A percentile compares a stretch with the other conserved stretches of the same genome.
Conservation (phyloP, 495 filamentous ascomycete genomes). For the Neurospora tetrasperma region DNA sequence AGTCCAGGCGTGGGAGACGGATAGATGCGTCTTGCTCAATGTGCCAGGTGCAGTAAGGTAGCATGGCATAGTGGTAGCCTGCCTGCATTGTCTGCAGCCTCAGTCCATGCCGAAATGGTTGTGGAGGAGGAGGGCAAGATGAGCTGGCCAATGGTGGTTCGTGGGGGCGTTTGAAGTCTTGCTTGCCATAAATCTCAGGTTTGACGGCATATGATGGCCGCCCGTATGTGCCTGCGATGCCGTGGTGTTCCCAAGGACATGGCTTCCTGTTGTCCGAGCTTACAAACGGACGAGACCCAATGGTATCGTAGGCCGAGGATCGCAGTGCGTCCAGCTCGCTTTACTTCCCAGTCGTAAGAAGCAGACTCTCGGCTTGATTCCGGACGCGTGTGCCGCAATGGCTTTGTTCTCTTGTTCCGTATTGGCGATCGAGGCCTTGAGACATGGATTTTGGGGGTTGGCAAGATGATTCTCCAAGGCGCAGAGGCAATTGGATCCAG, state of each 20-base stretch:
- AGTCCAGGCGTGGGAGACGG: neutral
- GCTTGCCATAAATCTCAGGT: slow-evolving; percentile 18
- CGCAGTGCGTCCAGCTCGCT: neutral
- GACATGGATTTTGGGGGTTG: neutral
- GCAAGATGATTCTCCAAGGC: neutral
- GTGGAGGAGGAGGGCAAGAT: neutral
- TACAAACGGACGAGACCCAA: slow-evolving; percentile 18
- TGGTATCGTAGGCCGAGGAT: slow-evolving; percentile 1
- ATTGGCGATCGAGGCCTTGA: neutral
- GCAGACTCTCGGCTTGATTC: neutral
- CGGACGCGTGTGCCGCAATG: neutral
- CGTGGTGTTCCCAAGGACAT: slow-evolving; percentile 16
- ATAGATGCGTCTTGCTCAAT: neutral
- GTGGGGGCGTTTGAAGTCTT: slow-evolving; percentile 19
- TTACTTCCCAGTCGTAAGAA: neutral
- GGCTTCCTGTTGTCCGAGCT: slow-evolving; percentile 8
- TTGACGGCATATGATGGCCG: slow-evolving; percentile 17
- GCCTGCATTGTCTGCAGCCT: neutral
- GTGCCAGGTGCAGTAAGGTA: neutral
- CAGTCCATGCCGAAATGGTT: neutral
- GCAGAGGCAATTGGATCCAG: neutral
- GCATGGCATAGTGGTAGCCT: neutral
- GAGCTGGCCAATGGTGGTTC: slow-evolving; percentile 13
- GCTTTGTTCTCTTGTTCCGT: neutral
- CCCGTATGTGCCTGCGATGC: neutral